Conservation (phyloP, 495 filamentous ascomycete genomes). For the Penicillium nucicola region DNA sequence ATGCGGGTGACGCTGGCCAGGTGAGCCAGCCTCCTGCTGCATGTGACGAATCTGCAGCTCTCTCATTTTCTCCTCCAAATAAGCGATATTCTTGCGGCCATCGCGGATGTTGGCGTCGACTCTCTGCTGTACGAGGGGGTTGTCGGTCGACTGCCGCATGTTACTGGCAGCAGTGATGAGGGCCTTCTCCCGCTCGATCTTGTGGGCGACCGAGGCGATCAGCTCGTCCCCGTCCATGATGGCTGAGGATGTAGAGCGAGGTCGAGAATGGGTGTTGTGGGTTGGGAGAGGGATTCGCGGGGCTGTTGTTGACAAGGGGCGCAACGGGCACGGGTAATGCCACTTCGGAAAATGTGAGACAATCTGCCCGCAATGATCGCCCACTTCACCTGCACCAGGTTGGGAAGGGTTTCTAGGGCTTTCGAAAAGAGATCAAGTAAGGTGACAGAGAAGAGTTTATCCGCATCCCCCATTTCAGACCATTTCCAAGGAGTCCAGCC, state of each 20-base stretch:
- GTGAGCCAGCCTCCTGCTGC: slow-evolving; percentile 51
- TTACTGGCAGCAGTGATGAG: slow-evolving; percentile 90
- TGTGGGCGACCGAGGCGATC: slow-evolving; percentile 83
- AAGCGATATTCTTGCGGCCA: slow-evolving; percentile 86
- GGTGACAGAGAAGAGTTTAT: neutral
- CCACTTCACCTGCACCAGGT: neutral
- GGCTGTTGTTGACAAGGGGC: slow-evolving; percentile 42
- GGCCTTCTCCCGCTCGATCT: slow-evolving; percentile 97
- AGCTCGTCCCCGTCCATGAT: slow-evolving; percentile 66
- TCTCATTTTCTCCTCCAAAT: slow-evolving; percentile 84
- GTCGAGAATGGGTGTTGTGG: slow-evolving; percentile 13
- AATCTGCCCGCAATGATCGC: slow-evolving; percentile 4
- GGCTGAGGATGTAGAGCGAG: slow-evolving; percentile 12
- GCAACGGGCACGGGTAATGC: slow-evolving; percentile 29
- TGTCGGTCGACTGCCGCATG: slow-evolving; percentile 94
- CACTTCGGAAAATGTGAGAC: slow-evolving; percentile 32
- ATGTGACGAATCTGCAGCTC: slow-evolving; percentile 82
- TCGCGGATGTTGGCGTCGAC: slow-evolving; percentile 92
- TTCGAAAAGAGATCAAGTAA: neutral
- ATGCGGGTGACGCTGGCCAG: slow-evolving; percentile 32
- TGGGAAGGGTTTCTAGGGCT: neutral
- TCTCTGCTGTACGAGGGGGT: slow-evolving; percentile 80
- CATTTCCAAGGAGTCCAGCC: too few species aligned
- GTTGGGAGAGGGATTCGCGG: slow-evolving; percentile 34
- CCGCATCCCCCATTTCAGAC: too few species aligned